These are phyloP conservation scores for Candida suzukii DNA, from an alignment of 805 yeast genomes.

Conservation along the genomic window DNA sequence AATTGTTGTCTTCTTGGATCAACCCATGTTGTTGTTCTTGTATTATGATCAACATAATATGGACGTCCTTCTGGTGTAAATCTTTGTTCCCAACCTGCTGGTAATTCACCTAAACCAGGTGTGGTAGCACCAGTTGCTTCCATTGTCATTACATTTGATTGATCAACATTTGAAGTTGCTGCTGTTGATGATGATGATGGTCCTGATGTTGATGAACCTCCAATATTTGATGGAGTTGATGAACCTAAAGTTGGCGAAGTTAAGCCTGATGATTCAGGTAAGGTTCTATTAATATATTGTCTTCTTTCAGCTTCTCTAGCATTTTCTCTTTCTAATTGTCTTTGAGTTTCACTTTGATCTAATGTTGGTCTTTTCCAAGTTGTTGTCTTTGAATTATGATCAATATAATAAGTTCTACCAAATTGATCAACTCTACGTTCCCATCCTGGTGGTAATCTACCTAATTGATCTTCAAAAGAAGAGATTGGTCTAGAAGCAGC, in stretches of 20 bases:
- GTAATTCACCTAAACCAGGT: slow-evolving; percentile 93
- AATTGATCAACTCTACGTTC: slow-evolving; percentile 96
- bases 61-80: slow-evolving; percentile 98
- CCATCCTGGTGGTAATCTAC: slow-evolving; percentile 98
- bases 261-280: slow-evolving; percentile 55
- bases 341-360: slow-evolving; percentile 70
- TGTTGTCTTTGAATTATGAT: slow-evolving; percentile 94
- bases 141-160: slow-evolving; percentile 38
- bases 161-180: slow-evolving; percentile 34
- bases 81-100: slow-evolving; percentile 99
- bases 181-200: too few relatives aligned
- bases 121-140: slow-evolving; percentile 85
- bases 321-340: slow-evolving; percentile 51
- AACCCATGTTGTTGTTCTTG: slow-evolving; percentile 99
- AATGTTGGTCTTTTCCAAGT: slow-evolving; percentile 98
- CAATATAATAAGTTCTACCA: slow-evolving; percentile 96
- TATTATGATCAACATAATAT: slow-evolving; percentile 96
- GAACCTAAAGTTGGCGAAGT: slow-evolving; percentile 5
- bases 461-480: slow-evolving; percentile 95
- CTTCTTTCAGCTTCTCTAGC: slow-evolving; percentile 83
- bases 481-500: slow-evolving; percentile 57
- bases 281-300: slow-evolving; percentile 83
- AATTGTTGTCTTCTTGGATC: slow-evolving; percentile 99
- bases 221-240: slow-evolving; percentile 36
- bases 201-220: slow-evolving; percentile 28